Base-by-base conservation (phyloP, 306 rosid genomes). In the Dryas alaskensis region DNA sequence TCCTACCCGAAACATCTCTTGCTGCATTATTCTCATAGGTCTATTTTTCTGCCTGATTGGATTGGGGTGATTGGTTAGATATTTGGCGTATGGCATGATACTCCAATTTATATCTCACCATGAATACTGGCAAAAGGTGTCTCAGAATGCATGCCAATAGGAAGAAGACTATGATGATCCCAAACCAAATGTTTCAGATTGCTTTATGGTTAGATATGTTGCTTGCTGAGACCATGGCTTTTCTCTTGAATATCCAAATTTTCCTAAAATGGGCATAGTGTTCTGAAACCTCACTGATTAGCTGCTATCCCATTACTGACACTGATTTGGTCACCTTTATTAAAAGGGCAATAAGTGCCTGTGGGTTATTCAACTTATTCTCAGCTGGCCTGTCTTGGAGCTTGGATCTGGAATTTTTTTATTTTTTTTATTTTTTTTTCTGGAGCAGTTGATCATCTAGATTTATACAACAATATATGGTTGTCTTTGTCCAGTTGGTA, bases 241-340 rank as follows among this genome's bases (percentile, higher is more conserved):
- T 71, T 71, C 44, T 71, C 49, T 13, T 8, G 10, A 46, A 44
- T 71, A 25, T 57, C 66, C 22, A 58, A 8, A 45, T 42, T 55
- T 25, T 6, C 67, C 40, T 0, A 1, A 12, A 53, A 42, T 53
- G 46, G 65, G 52, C 54, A 42, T 13, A 19, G 64, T 62, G 64
- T n/a, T 13, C 44, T 57, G 31, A 57, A 72, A 57, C 67, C 57
- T 57, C 75, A 71, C 16, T 25, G 43, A 66, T 59, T 22, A 45
- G 27, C n/a, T 45, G 13, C n/a, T 59, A 37, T 44, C 54, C 45
- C n/a, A 22, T 25, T 17, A 37, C 17, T 57, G 65, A 19, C 52
- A 43, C 6, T 70, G 64, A 12, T 39, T 17, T 55, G 65, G 74
- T 70, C 45, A 58, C 46, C 46, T 45, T 72, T 72, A 14, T 58